Conservation (phyloP, 2,329 filamentous ascomycete genomes). For the Apiospora pterosperma region DNA sequence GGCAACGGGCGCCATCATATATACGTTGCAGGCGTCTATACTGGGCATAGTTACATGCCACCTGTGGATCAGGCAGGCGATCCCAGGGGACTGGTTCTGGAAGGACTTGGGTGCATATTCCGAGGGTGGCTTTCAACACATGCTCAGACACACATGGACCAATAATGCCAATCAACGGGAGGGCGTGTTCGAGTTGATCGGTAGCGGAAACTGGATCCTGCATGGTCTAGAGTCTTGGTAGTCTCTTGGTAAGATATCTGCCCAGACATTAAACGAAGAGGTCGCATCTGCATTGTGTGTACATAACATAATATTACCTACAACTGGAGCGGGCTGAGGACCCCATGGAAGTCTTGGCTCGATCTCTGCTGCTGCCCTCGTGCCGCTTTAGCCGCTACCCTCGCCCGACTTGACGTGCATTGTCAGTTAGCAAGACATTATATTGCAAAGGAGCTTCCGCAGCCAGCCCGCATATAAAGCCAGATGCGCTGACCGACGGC, state of each 20-base stretch:
- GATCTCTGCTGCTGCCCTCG: background rate
- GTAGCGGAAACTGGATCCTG: background rate
- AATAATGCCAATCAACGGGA: background rate
- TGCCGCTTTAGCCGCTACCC: background rate
- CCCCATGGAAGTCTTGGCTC: background rate
- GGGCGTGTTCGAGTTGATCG: background rate
- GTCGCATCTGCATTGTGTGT: background rate
- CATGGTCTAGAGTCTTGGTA: background rate
- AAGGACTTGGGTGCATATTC: background rate
- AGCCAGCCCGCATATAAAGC: background rate
- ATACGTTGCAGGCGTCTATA: background rate
- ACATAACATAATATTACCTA: no score
- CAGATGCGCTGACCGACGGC: background rate
- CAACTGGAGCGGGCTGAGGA: background rate
- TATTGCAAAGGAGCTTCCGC: background rate
- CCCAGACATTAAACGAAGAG: background rate
- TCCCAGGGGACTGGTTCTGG: background rate
- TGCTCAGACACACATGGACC: background rate
- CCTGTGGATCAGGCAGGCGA: background rate
- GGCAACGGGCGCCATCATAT: background rate
- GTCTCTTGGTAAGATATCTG: background rate
- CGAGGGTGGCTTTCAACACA: background rate
- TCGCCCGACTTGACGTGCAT: background rate
- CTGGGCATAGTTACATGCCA: background rate
- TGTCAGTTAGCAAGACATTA: background rate